Percentiles rank a stretch among this genome's conserved stretches.
Conservation (phyloP, 2,329 filamentous ascomycete species). For the Botryotinia narcissicola region DNA sequence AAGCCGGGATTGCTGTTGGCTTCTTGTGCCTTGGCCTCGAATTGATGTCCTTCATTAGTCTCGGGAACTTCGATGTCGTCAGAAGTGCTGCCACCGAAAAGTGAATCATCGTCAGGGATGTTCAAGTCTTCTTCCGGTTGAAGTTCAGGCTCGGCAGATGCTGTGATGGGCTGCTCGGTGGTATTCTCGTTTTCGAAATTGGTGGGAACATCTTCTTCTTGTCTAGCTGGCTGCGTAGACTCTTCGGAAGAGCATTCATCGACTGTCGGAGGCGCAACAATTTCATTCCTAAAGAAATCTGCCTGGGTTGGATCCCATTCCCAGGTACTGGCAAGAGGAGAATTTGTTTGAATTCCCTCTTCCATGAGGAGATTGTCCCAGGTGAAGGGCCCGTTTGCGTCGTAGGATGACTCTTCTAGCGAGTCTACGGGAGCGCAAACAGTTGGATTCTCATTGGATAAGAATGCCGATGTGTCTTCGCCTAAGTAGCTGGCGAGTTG, state of each 20-base stretch:
- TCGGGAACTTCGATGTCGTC: not conserved
- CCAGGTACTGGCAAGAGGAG: not conserved
- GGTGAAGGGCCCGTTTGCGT: not conserved
- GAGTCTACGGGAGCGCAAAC: not conserved
- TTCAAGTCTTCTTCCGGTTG: not conserved
- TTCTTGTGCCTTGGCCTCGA: rapidly evolving
- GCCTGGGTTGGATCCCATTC: not conserved
- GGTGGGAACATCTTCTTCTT: rapidly evolving
- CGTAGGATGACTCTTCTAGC: not conserved
- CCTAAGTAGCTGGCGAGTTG: not conserved
- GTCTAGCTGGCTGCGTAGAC: not conserved
- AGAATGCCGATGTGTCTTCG: not conserved
- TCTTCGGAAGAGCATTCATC: not conserved
- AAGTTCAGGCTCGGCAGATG: rapidly evolving
- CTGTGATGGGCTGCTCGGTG: rapidly evolving
- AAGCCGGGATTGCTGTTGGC: too few species aligned
- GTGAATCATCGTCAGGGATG: not conserved
- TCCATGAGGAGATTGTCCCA: not conserved
- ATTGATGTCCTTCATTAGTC: too few species aligned
- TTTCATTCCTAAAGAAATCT: not conserved
- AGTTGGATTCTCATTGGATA: not conserved
- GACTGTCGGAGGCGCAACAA: not conserved
- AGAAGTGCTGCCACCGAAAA: not conserved
- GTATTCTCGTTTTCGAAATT: rapidly evolving
- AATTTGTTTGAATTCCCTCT: not conserved